These are phyloP conservation scores for Albatrellus ellisii DNA, from an alignment of 768 basidiomycete species.

Conservation along the genomic window DNA sequence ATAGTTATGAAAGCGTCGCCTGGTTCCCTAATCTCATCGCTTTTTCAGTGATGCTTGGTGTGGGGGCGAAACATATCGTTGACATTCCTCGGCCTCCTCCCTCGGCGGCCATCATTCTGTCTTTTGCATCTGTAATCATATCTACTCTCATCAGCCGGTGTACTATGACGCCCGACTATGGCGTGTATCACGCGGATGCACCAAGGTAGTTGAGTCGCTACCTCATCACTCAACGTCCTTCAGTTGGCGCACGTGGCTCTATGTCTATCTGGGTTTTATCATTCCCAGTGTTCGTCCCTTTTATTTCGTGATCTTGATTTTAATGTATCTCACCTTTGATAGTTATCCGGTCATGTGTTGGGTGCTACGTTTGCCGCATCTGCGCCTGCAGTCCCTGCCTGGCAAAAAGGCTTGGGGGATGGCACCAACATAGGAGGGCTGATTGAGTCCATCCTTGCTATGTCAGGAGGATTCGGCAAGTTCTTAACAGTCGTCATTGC, in stretches of 20 bases:
- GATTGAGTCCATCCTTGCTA: conserved; percentile 24
- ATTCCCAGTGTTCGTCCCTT: conserved; percentile 24
- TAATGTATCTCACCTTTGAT: neutral
- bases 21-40: conserved; percentile 28
- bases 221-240: neutral
- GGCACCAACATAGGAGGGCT: conserved; percentile 30
- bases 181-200: conserved; percentile 29
- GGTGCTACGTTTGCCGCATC: conserved; percentile 34
- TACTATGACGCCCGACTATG: conserved; percentile 33
- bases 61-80: conserved; percentile 23
- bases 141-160: conserved; percentile 33
- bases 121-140: conserved; percentile 31
- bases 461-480: conserved; percentile 31
- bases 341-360: conserved; percentile 29
- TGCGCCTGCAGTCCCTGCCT: conserved; percentile 23
- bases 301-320: neutral
- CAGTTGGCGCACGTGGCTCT: conserved; percentile 28
- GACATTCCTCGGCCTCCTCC: conserved; percentile 18
- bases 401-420: conserved; percentile 28
- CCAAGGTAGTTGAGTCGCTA: conserved; percentile 17
- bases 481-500: conserved; percentile 38
- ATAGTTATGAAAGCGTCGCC: conserved; percentile 24
- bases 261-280: conserved; percentile 34
- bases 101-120: conserved; percentile 23
- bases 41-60: conserved; percentile 25